Evolutionary conservation across 164 flowering plant species (phyloP), one percentile per base, ranked within the genome.

Genomic region (Buxus sempervirens): DNA sequence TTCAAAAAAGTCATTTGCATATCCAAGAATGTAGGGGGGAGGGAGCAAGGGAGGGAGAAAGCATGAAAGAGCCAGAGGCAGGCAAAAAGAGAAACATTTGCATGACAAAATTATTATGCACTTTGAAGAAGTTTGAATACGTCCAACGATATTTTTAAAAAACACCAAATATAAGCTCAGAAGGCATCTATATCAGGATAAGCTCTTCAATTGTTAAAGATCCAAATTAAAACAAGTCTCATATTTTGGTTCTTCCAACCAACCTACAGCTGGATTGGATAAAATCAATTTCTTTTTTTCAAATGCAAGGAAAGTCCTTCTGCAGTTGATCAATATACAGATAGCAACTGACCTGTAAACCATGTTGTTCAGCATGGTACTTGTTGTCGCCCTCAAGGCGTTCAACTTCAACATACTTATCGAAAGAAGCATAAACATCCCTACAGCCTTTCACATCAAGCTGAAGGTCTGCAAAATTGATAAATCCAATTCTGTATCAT

Each of bases 391-490:
- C 96, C 75, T 93, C 96, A 68, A 93, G 93, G 54, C 86, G 88
- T 75, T 93, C 98, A 70, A 93, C 96, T 79, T 88, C 96, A 42
- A 93, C 96, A 88, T 90, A 93, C 77, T 89, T 93, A 75, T 93
- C 96, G 81, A 93, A 93, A 22, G 98, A 93, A 61, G 93, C 96
- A 82, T 93, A 93, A 54, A 93, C 96, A 85, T 93, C 98, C 23
- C 81, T 77, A 70, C 98, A 93, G 48, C 98, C 98, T 82, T 90
- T 93, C 58, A 93, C 98, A 83, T 93, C 98, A 76, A 93, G 95
- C 75, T 93, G 98, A 66, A 93, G 93, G 68, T 93, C 98, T 93
- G 82, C 65, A 65, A 76, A 9, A 36, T 22, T 75, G 21, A 64
- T 41, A 73, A 10, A 71, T 23, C 38, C 26, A 26, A 18, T 61